These are phyloP conservation scores for Boletus vinaceobasis DNA, from an alignment of 768 basidiomycete genomes.

Conservation along the genomic window DNA sequence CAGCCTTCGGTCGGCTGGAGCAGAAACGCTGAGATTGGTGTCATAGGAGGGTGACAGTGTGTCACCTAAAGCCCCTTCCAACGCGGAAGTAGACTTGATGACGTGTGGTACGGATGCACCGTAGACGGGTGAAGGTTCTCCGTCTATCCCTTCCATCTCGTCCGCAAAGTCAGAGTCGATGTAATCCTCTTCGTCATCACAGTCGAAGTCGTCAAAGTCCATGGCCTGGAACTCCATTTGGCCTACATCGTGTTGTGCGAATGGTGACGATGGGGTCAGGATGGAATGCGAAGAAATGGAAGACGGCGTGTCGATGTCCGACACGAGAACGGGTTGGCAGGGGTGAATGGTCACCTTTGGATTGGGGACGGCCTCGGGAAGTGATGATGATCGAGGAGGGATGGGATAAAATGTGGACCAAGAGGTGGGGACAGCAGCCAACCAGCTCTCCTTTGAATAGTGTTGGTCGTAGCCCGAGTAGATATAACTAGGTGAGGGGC, in stretches of 20 bases:
- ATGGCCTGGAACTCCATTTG: slow-evolving; percentile 13
- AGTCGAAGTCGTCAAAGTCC: slow-evolving; percentile 33
- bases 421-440: slow-evolving; percentile 7
- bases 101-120: slow-evolving; percentile 19
- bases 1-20: slow-evolving; percentile 27
- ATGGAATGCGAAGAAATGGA: slow-evolving; percentile 32
- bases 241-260: slow-evolving; percentile 14
- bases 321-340: slow-evolving; percentile 16
- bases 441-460: slow-evolving; percentile 23
- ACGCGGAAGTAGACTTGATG: slow-evolving; percentile 32
- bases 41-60: slow-evolving; percentile 12
- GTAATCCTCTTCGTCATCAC: slow-evolving; percentile 31
- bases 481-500: slow-evolving; percentile 20
- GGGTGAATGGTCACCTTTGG: slow-evolving; percentile 30
- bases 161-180: slow-evolving; percentile 32
- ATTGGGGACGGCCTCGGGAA: slow-evolving; percentile 19
- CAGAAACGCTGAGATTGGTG: slow-evolving; percentile 1
- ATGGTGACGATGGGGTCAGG: slow-evolving; percentile 30
- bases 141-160: slow-evolving; percentile 32
- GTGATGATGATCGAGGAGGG: slow-evolving; percentile 14
- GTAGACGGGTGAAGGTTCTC: slow-evolving; percentile 19
- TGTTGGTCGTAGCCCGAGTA: slow-evolving; percentile 23
- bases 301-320: slow-evolving; percentile 31
- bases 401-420: slow-evolving; percentile 21
- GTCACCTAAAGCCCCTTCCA: slow-evolving; percentile 32